These are phyloP conservation scores for Aspergillus pseudoterreus DNA, from an alignment of 2,329 filamentous ascomycete species.

Conservation along the genomic window DNA sequence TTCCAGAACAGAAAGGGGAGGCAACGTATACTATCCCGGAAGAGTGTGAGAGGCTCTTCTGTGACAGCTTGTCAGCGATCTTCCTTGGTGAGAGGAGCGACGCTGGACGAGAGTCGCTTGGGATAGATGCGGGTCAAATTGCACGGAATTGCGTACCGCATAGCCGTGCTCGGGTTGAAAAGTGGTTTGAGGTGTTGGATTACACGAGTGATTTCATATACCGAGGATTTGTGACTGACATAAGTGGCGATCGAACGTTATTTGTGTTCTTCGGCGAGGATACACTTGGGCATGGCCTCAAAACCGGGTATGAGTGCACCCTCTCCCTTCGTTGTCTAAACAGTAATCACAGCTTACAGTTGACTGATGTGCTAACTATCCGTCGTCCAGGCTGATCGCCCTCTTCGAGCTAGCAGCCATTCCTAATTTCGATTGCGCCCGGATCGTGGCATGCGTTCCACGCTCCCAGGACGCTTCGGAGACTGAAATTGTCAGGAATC, in stretches of 20 bases:
- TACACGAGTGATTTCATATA: conserved; percentile 81
- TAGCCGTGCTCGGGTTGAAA: conserved; percentile 23
- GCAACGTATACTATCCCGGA: conserved; percentile 94
- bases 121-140: conserved; percentile 66
- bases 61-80: conserved; percentile 86
- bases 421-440: conserved; percentile 66
- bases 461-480: conserved; percentile 62
- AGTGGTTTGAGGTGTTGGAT: conserved; percentile 54
- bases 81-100: conserved; percentile 93
- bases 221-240: conserved; percentile 75
- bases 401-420: conserved; percentile 82
- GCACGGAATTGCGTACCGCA: conserved; percentile 27
- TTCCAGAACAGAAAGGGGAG: conserved; percentile 65
- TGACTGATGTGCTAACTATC: neutral
- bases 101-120: conserved; percentile 75
- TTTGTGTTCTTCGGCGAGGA: conserved; percentile 84
- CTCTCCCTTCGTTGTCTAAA: neutral
- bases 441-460: conserved; percentile 78
- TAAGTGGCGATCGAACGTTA: conserved; percentile 67
- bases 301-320: conserved; percentile 71
- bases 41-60: conserved; percentile 99
- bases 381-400: conserved; percentile 66
- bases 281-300: conserved; percentile 71
- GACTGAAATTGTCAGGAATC: conserved; percentile 66
- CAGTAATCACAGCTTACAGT: no score